These are phyloP conservation scores for Voacanga thouarsii DNA, from an alignment of 257 asterid species.

Conservation along the genomic window DNA sequence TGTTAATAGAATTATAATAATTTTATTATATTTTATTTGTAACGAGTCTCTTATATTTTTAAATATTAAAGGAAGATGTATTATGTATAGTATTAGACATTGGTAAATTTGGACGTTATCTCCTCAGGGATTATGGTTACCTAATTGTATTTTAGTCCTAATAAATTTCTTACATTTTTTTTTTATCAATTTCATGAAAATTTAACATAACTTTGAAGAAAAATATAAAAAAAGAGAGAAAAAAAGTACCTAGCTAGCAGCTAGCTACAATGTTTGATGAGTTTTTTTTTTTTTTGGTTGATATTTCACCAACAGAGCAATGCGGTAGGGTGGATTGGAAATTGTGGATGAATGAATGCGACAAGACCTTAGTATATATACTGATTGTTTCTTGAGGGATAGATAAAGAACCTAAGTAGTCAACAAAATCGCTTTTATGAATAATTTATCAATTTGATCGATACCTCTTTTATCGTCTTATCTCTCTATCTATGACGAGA, in stretches of 20 bases:
- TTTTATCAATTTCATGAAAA: too few relatives aligned
- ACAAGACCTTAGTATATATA: neutral
- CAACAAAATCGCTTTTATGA: conserved; percentile 1
- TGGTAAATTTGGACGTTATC: too few relatives aligned
- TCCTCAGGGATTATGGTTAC: too few relatives aligned
- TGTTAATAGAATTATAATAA: too few relatives aligned
- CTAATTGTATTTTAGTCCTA: too few relatives aligned
- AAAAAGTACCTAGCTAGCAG: neutral
- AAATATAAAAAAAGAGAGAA: neutral
- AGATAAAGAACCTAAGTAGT: neutral
- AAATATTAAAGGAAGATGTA: too few relatives aligned
- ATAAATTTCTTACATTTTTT: too few relatives aligned
- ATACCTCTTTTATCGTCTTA: neutral
- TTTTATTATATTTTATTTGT: too few relatives aligned
- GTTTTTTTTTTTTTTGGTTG: neutral
- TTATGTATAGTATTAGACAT: too few relatives aligned
- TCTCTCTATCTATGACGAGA: neutral
- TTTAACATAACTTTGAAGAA: too few relatives aligned
- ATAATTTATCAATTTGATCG: neutral
- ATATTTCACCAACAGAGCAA: neutral
- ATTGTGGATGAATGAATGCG: neutral
- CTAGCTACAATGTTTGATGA: neutral
- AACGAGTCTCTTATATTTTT: too few relatives aligned
- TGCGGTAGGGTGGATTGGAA: neutral
- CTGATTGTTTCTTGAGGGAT: neutral